Base-by-base conservation (phyloP, 2,329 filamentous ascomycete genomes). In the Xylogone sp. region DNA sequence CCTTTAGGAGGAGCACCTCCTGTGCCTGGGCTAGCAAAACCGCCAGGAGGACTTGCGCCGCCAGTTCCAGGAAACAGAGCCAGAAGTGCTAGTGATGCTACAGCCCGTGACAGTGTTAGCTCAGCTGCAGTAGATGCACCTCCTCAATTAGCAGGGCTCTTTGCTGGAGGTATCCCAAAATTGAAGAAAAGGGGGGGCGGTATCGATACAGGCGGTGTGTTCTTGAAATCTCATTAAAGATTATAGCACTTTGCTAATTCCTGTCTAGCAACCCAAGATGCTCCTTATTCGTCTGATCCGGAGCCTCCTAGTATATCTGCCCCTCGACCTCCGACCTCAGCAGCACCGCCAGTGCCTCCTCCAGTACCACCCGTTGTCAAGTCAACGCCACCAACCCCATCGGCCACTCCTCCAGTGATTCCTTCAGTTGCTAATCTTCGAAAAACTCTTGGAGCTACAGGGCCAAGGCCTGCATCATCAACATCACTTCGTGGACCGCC, bases 151-250 rank as follows among this genome's bases (percentile, higher is more conserved):
- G 93, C 77, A 24, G 94, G 94, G 1, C 70, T 99, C 21, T 96
- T 99, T 65, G 90, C 89, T 1, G 92, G 90, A 31, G 94, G 93
- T 34, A 97, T 97, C 82, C 94, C 94, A 2, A 97, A 97, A 73
- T 69, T 99, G 64, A 88, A 89, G 68, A 97, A 95, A 74, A 81
- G 86, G 2, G 88, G 90, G 51, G 92, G 89, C 45, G 87, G 87
- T 39, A 76, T 93, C 53, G 81, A 90, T 69, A 93, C 88, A 1
- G 88, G 85, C 67, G 78, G 78, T 79, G 62, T 76, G 51, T 51
- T 51, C 6, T 20, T 21, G 24, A 27, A 27, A 27, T 45, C 20
- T 8, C 42, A 45, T 42, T 6, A 27, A 45, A 42, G 12, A 31
- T 21, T 10, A 19, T 43, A 21, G 5, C 42, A 47, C 43, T 46